Evolutionary conservation across 306 rosid species (phyloP), one percentile per base, ranked within the genome.

Genomic region (Glycine latifolia): DNA sequence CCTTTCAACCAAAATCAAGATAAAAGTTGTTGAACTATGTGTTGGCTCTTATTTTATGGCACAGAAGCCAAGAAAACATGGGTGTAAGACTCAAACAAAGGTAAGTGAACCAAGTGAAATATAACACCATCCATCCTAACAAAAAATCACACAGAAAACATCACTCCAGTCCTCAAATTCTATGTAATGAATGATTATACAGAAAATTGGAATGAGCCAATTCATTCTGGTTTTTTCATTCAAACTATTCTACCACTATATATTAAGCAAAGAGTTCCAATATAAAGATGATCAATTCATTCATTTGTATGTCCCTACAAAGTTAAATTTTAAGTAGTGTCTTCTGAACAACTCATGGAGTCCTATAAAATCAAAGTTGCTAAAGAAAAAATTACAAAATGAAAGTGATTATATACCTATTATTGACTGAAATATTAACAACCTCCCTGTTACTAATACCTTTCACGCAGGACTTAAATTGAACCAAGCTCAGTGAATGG

Each of bases 401-500:
- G 31, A 26, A 26, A 26, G 31, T 26, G 31, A 26, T 26, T 26
- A 26, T 26, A 26, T 26, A 26, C 31, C 31, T 26, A 26, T 26
- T 26, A 1, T 26, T 26, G 31, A 26, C 31, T 26, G 31, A 26
- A 26, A 26, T 26, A 37, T 56, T n/a, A 13, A 16, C 13, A 37
- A 66, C 11, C 20, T 49, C 20, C 6, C 41, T 37, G 13, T 43
- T 41, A 43, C 17, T 8, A 58, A 11, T 20, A 39, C 55, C 73
- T 46, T 55, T 60, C 82, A 72, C 65, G 54, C 67, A 53, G 50
- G 46, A 16, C 61, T 67, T 65, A 91, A 47, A 3, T 89, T 89
- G 90, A 75, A 88, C 73, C 88, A 91, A 79, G 69, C 87, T 89
- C 82, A 82, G 7, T 83, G 92, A 84, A 70, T 85, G 81, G 0